Evolutionary conservation across 2,329 filamentous ascomycete genomes (phyloP), one percentile per base, ranked within the genome.

Genomic region (Fusarium sp.): DNA sequence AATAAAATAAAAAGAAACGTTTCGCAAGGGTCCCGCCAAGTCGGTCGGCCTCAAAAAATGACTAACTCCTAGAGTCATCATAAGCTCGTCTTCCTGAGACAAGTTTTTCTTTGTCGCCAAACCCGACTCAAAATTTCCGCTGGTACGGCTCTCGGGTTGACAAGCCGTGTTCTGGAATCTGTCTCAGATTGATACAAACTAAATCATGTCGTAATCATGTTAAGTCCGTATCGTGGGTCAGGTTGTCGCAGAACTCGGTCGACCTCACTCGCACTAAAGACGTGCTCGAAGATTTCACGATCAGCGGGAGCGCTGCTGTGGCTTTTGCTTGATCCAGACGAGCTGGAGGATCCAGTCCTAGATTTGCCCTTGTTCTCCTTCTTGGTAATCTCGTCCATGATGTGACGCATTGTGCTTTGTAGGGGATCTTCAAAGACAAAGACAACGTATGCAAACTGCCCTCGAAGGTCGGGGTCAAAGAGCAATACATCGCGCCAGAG

Each of bases 401-500:
- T 87, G 69, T 87, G 77, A 58, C 83, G 83, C n/a, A 83, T 80
- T 1, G 88, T 90, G 80, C 85, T 89, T 78, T 89, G 86, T 53
- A 79, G 77, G 8, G 83, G 80, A 65, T 91, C 88, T 71, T 91
- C 90, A 71, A 92, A 91, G 18, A 90, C 88, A 77, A 92, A 92
- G 11, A 90, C 85, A 36, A 91, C 87, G 71, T 89, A 87, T 58
- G 84, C 80, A 75, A 92, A 90, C 64, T 89, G 88, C 24, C 90
- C 90, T 20, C 87, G 84, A 41, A 92, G 86, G 63, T 91, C 89
- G 1, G 88, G 86, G 69, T 91, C 89, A 78, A 89, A 90, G 47
- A 91, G 83, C 47, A 92, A 85, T 16, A 91, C 83, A 71, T 92
- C 90, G 50, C 89, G 85, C 91, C 91, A 92, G 55, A 92, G 84